These are phyloP conservation scores for Microdochium bolleyi DNA, from an alignment of 2,329 filamentous ascomycete species.

Conservation along the genomic window DNA sequence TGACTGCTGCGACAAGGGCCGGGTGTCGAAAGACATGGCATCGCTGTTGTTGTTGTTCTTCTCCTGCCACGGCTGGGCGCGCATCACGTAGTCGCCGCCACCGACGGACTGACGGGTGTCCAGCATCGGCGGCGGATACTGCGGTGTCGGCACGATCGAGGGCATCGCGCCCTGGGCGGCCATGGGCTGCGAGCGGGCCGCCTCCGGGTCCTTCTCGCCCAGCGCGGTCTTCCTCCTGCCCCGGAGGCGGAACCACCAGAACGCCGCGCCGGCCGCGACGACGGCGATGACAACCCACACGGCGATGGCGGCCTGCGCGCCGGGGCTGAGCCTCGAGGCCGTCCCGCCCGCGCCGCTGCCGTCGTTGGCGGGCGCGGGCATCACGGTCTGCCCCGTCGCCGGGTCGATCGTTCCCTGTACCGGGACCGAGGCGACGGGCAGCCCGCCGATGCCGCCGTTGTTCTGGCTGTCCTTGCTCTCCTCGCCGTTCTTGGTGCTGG, in stretches of 20 bases:
- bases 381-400: not conserved
- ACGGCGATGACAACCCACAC: constrained; percentile 11
- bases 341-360: constrained; percentile 3
- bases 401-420: not conserved
- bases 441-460: not conserved
- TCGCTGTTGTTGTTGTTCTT: no score
- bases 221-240: constrained; percentile 3
- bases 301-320: constrained; percentile 12
- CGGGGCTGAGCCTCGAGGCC: constrained; percentile 6
- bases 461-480: not conserved
- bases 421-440: not conserved
- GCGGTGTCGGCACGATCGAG: constrained; percentile 5
- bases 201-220: constrained; percentile 8
- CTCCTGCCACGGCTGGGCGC: constrained; percentile 14
- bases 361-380: not conserved
- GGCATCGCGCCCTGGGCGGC: constrained; percentile 6
- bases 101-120: constrained; percentile 1
- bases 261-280: constrained; percentile 4
- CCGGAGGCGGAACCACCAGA: constrained; percentile 9
- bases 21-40: constrained; percentile 7
- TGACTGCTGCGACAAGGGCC: constrained; percentile 8
- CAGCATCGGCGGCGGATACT: constrained; percentile 6
- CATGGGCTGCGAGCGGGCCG: constrained; percentile 6
- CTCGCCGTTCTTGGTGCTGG: not conserved
- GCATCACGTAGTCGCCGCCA: constrained; percentile 10